These are phyloP conservation scores for Phylloporus gajari DNA, from an alignment of 1,284 basidiomycete species.

Conservation along the genomic window DNA sequence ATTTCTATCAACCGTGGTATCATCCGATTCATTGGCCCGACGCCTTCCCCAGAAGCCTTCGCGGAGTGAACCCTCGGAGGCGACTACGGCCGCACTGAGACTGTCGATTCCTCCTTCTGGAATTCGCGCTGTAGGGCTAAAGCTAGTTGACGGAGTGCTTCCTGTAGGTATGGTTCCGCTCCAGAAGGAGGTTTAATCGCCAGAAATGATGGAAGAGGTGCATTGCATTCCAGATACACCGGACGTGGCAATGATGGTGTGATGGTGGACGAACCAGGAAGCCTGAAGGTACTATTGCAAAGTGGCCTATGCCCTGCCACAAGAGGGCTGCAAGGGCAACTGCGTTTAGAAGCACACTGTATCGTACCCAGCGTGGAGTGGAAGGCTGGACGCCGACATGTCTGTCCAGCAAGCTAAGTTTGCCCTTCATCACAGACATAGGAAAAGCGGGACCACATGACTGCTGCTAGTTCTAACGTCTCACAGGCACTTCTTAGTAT, in stretches of 20 bases:
- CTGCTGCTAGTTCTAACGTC: too few relatives aligned
- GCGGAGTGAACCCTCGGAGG: constrained; percentile 39
- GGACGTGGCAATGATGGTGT: constrained; percentile 1
- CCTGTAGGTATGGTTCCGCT: constrained; percentile 20
- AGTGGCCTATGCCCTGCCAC: constrained; percentile 8
- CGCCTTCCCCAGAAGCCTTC: constrained; percentile 40
- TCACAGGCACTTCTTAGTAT: too few relatives aligned
- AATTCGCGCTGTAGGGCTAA: constrained; percentile 24
- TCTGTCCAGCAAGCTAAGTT: too few relatives aligned
- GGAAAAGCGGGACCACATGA: neutral
- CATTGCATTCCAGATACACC: constrained; percentile 19
- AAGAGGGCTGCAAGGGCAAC: constrained; percentile 25
- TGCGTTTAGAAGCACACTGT: constrained; percentile 31
- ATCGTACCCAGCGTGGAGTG: constrained; percentile 27
- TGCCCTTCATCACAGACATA: neutral
- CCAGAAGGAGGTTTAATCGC: constrained; percentile 26
- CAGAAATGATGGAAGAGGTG: constrained; percentile 33
- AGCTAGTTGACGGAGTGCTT: constrained; percentile 23
- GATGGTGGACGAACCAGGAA: neutral
- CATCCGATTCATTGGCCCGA: constrained; percentile 56
- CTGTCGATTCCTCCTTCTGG: constrained; percentile 33
- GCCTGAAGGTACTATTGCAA: neutral
- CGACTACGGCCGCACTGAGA: constrained; percentile 42
- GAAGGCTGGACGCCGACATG: constrained; percentile 5
- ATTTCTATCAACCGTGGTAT: constrained; percentile 46